These are phyloP conservation scores for Panaeolus papilionaceus DNA, from an alignment of 768 basidiomycete species.

Conservation along the genomic window DNA sequence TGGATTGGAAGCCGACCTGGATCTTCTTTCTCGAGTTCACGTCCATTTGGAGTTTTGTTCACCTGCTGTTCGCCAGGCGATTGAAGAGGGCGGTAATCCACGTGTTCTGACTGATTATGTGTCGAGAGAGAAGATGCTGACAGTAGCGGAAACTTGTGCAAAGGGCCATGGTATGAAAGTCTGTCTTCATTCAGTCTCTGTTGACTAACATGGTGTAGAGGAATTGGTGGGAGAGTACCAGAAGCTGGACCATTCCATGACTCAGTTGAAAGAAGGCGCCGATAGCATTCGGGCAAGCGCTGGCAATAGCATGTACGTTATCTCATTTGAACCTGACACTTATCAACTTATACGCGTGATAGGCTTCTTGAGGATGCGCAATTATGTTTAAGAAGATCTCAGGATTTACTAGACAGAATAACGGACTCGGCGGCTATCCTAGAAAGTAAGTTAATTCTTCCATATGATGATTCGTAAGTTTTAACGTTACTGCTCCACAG, in stretches of 20 bases:
- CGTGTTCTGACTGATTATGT: constrained; percentile 85
- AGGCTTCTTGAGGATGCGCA: constrained; percentile 71
- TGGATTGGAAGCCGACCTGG: constrained; percentile 74
- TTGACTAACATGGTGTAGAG: constrained; percentile 43
- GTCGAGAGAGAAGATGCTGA: constrained; percentile 76
- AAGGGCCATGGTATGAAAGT: constrained; percentile 66
- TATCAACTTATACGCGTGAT: neutral
- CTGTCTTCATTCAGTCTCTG: neutral
- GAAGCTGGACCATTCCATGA: constrained; percentile 59
- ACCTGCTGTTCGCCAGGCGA: constrained; percentile 65
- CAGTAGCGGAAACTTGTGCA: constrained; percentile 75
- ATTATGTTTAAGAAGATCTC: constrained; percentile 57
- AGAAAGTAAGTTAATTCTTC: constrained; percentile 47
- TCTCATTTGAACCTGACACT: neutral
- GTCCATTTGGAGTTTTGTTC: constrained; percentile 83
- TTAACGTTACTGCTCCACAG: constrained; percentile 28
- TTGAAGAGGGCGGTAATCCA: constrained; percentile 71
- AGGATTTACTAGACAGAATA: constrained; percentile 64
- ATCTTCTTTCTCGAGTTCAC: constrained; percentile 66
- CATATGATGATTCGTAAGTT: neutral
- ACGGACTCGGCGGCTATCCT: constrained; percentile 53
- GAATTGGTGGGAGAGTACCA: constrained; percentile 62
- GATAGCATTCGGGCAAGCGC: constrained; percentile 62
- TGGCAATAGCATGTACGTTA: constrained; percentile 50
- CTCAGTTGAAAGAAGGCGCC: constrained; percentile 60